Evolutionary conservation across 2,329 filamentous ascomycete species (phyloP).

Genomic region (Hypoxylon sp.): DNA sequence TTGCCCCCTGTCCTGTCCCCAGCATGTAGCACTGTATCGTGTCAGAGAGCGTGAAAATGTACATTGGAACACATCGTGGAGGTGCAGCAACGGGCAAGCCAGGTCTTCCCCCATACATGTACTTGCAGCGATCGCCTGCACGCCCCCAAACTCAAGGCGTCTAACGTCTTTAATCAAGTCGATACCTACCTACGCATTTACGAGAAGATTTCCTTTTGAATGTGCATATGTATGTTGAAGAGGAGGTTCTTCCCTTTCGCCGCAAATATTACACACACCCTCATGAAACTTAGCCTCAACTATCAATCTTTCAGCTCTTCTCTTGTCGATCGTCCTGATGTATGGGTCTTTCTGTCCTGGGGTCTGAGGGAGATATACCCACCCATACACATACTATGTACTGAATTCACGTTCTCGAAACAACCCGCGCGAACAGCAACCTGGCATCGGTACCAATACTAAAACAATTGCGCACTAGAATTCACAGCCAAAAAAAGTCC

Average conservation of each 20-base stretch:
- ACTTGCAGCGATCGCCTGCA: constrained; percentile 42
- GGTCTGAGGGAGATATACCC: constrained; percentile 22
- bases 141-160: constrained; percentile 19
- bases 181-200: too few relatives aligned
- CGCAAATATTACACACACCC: too few relatives aligned
- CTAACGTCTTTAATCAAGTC: constrained; percentile 27
- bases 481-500: too few relatives aligned
- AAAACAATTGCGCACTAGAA: too few relatives aligned
- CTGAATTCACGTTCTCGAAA: too few relatives aligned
- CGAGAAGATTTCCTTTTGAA: constrained; percentile 19
- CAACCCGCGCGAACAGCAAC: constrained; percentile 28
- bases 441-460: too few relatives aligned
- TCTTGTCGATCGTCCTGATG: constrained; percentile 30
- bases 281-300: constrained; percentile 7
- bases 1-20: constrained; percentile 22
- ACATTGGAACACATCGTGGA: too few relatives aligned
- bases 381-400: too few relatives aligned
- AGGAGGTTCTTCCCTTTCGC: constrained; percentile 8
- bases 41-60: too few relatives aligned
- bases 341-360: constrained; percentile 26
- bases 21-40: too few relatives aligned
- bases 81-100: constrained; percentile 21
- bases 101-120: constrained; percentile 19
- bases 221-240: constrained; percentile 10
- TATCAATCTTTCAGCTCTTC: constrained; percentile 19